Evolutionary conservation across 139 green algal species (phyloP).

Genomic region (Coelastrella sp.): DNA sequence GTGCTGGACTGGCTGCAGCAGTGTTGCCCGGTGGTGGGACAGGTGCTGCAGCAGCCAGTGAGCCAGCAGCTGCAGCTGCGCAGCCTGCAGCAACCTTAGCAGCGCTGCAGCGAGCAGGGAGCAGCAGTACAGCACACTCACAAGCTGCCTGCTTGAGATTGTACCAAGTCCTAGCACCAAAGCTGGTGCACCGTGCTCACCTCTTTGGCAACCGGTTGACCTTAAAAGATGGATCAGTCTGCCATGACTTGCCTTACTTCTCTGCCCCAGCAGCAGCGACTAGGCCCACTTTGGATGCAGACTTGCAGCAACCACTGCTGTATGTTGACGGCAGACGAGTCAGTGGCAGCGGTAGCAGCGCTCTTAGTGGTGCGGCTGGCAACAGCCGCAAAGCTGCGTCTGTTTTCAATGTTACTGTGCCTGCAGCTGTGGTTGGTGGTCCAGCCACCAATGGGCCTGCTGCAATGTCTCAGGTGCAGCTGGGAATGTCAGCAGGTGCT

Average conservation of each 20-base stretch:
- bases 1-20: too few relatives aligned
- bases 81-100: not conserved
- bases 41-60: not conserved
- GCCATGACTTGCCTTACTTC: constrained; percentile 57
- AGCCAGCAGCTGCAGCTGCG: not conserved
- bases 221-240: constrained; percentile 50
- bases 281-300: not conserved
- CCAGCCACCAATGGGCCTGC: not conserved
- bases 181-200: not conserved
- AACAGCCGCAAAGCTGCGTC: not conserved
- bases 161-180: constrained; percentile 24
- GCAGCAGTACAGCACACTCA: not conserved
- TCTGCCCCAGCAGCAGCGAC: constrained; percentile 44
- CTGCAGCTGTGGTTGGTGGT: not conserved
- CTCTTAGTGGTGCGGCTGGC: not conserved
- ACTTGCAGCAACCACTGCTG: not conserved
- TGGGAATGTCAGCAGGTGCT: too few relatives aligned
- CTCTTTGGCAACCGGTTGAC: constrained; percentile 52
- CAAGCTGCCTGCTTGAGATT: not conserved
- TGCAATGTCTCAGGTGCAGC: too few relatives aligned
- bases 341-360: constrained; percentile 3
- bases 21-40: not conserved
- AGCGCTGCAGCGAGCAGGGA: not conserved
- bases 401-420: not conserved
- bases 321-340: not conserved